A percentile compares a stretch with the other conserved stretches of the same genome.
These are phyloP conservation scores for Chlorella sp. DNA, from an alignment of 139 green algal genomes.

Conservation along the genomic window DNA sequence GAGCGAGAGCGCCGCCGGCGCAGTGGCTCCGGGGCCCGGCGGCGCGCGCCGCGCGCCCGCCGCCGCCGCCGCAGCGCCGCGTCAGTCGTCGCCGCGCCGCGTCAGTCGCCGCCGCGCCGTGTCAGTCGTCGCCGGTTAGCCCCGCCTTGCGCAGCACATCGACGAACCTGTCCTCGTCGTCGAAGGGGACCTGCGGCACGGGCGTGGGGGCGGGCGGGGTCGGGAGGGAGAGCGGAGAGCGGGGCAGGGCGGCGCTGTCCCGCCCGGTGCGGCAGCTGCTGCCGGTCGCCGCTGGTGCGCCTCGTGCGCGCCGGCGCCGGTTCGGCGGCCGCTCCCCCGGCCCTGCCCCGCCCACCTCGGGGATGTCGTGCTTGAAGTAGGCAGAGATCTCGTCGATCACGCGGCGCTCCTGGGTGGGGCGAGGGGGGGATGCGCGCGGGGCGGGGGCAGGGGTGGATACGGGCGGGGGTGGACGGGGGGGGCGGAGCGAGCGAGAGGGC, in stretches of 20 bases:
- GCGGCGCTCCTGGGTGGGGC: constrained; percentile 47
- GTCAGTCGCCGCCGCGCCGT: neutral
- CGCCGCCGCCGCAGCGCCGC: neutral
- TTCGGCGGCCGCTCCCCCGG: no score
- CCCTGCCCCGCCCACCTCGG: constrained; percentile 44
- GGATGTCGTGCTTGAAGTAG: constrained; percentile 90
- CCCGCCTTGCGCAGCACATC: constrained; percentile 82
- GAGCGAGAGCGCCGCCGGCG: no score
- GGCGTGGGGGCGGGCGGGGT: neutral
- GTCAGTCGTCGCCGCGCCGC: neutral
- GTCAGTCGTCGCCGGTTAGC: constrained; percentile 62
- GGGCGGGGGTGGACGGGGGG: neutral
- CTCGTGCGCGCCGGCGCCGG: no score
- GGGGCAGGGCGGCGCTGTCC: neutral
- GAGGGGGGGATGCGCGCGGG: neutral
- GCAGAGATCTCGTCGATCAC: constrained; percentile 72
- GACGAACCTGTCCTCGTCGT: constrained; percentile 88
- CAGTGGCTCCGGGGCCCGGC: neutral
- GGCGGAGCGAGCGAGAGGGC: no score
- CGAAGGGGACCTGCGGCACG: constrained; percentile 58
- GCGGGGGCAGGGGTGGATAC: neutral
- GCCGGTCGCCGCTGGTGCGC: no score
- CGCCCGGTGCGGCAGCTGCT: no score
- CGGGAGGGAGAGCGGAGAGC: neutral
- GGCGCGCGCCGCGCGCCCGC: neutral